These are phyloP conservation scores for Penicillium sp. DNA, from an alignment of 2,329 filamentous ascomycete species.

Conservation along the genomic window DNA sequence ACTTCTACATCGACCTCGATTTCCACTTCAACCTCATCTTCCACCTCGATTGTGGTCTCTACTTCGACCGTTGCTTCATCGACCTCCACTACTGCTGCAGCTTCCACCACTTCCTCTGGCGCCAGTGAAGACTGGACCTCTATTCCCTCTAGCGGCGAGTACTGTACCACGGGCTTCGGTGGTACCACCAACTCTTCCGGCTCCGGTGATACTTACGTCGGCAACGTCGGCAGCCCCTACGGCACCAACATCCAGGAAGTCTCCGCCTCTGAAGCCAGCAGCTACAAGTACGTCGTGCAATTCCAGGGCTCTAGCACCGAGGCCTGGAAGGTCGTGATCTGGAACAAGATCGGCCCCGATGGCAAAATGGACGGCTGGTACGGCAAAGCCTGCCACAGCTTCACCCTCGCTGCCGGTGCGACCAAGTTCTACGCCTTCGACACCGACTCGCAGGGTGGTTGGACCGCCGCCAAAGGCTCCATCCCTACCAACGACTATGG, in stretches of 20 bases:
- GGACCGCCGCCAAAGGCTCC: constrained; percentile 35
- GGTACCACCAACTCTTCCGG: constrained; percentile 31
- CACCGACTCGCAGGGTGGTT: constrained; percentile 44
- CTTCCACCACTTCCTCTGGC: constrained; percentile 16
- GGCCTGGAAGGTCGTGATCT: constrained; percentile 47
- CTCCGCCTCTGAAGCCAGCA: constrained; percentile 34
- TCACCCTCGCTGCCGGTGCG: constrained; percentile 42
- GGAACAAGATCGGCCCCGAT: constrained; percentile 47
- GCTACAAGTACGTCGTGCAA: constrained; percentile 47
- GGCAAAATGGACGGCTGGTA: constrained; percentile 46
- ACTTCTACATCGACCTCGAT: constrained; percentile 7
- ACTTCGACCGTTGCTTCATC: constrained; percentile 11
- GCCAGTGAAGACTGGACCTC: constrained; percentile 30
- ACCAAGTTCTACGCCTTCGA: constrained; percentile 48
- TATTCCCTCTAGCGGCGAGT: constrained; percentile 31
- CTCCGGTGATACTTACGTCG: constrained; percentile 40
- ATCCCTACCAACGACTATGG: constrained; percentile 38
- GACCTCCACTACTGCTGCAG: constrained; percentile 19
- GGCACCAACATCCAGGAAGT: constrained; percentile 51
- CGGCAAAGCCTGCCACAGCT: constrained; percentile 40
- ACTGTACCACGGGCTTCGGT: constrained; percentile 44
- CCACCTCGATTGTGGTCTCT: constrained; percentile 1
- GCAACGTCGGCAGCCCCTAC: constrained; percentile 49
- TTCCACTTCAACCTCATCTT: neutral
- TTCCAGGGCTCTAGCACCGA: constrained; percentile 42